Conservation (phyloP, 2,329 filamentous ascomycete species). For the Penicillium sp. region DNA sequence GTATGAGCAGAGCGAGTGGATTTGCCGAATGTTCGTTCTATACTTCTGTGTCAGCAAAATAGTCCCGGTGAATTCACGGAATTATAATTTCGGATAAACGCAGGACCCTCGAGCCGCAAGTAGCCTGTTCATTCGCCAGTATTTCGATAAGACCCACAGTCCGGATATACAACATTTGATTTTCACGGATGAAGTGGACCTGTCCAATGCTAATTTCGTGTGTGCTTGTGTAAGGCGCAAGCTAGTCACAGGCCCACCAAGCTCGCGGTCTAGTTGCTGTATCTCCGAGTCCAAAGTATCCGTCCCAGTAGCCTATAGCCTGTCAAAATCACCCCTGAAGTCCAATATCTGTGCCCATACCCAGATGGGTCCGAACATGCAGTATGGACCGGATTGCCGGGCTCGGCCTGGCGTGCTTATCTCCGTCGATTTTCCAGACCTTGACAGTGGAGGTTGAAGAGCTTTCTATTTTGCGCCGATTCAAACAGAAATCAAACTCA, state of each 20-base stretch:
- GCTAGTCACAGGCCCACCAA: not conserved
- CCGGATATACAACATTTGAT: constrained; percentile 4
- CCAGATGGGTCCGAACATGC: not conserved
- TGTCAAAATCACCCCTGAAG: not conserved
- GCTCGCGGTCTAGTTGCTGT: not conserved
- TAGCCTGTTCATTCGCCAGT: not conserved
- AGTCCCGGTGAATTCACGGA: not conserved
- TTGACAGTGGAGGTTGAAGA: no score
- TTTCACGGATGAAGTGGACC: not conserved
- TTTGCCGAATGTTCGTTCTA: no score
- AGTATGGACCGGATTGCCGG: not conserved
- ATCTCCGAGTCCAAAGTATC: not conserved
- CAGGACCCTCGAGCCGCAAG: not conserved
- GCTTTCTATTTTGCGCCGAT: no score
- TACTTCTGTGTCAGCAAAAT: not conserved
- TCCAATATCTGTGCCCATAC: not conserved
- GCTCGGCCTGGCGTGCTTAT: not conserved
- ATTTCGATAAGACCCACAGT: not conserved
- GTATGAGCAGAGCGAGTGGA: not conserved
- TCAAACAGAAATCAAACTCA: not conserved
- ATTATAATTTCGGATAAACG: not conserved
- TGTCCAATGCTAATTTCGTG: not conserved
- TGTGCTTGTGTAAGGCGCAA: not conserved
- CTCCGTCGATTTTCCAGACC: not conserved
- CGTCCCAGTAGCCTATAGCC: not conserved